Base-by-base conservation (phyloP, 2,329 filamentous ascomycete genomes). In the Elsinoe ampelina region DNA sequence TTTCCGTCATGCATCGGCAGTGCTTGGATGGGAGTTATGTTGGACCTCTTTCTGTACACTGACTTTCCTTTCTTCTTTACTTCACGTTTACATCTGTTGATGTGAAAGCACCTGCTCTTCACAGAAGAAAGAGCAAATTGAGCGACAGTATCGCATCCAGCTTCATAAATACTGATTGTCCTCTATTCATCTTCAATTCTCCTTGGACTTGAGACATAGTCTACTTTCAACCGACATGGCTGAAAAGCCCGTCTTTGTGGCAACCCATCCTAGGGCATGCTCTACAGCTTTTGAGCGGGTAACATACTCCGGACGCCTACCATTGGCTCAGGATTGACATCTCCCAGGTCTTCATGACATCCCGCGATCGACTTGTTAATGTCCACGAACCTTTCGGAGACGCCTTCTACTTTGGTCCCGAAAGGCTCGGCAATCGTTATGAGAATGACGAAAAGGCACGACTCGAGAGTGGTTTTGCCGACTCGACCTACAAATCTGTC, bases 201-300 rank as follows among this genome's bases (percentile, higher is more conserved):
- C n/a, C 10, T 36, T 17, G 48, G 35, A 26, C 34, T 52, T 52
- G 48, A 34, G 38, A 52, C 26, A 52, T 26, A 52, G 48, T 52
- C 34, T 34, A 6, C n/a, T 1, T 36, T 30, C 39, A 36, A 5
- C 7, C 15, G 55, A 39, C 54, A 91, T 90, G 86, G 83, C 85
- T 64, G 79, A 75, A 70, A 93, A 84, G 68, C 86, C 88, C 38
- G 88, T 97, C 71, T 97, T 97, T 71, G 84, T 93, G 67, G 89
- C 86, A 58, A 97, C 93, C 65, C 92, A 97, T 73, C 93, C 93
- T 35, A 81, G 93, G 72, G 89, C 92, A 62, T 96, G 91, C 77
- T 96, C 91, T 58, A 97, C 93, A 50, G 93, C 93, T 30, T 98
- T 97, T 75, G 93, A 98, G 77, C 80, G 92, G 72, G 92, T 95